A percentile compares a stretch with the other conserved stretches of the same genome.
phyloP scores from a whole-genome alignment of 2,329 filamentous ascomycete species.

The Penicillium sp. region DNA sequence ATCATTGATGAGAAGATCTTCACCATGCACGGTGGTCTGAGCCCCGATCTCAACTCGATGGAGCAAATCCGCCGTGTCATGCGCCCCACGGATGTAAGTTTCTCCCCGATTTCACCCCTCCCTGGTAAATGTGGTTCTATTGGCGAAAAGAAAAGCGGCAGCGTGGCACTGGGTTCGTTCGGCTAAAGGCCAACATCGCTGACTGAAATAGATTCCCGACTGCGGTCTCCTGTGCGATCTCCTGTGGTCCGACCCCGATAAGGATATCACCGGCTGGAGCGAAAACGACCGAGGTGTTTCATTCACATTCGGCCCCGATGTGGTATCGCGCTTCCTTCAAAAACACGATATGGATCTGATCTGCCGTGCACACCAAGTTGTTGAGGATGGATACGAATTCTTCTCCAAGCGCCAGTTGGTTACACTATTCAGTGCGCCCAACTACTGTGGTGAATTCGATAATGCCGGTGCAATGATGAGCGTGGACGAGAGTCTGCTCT shows the following conservation, averaged over 20 bases:
- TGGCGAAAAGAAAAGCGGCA: conserved; percentile 11
- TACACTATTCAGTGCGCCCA: conserved; percentile 95
- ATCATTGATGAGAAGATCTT: conserved; percentile 99
- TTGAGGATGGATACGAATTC: conserved; percentile 99
- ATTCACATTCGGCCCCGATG: conserved; percentile 96
- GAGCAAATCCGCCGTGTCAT: conserved; percentile 99
- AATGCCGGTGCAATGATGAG: conserved; percentile 99
- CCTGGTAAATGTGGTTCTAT: conserved; percentile 2
- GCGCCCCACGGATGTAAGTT: conserved; percentile 94
- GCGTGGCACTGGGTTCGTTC: conserved; percentile 22
- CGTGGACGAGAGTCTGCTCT: conserved; percentile 95
- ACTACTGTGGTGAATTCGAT: conserved; percentile 99
- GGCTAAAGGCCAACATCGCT: conserved; percentile 42
- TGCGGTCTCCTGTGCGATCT: conserved; percentile 97
- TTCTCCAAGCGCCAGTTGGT: conserved; percentile 98
- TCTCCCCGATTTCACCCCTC: conserved; percentile 5
- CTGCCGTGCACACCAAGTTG: conserved; percentile 96
- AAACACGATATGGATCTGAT: conserved; percentile 99
- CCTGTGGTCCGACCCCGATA: conserved; percentile 97
- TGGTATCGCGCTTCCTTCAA: conserved; percentile 94
- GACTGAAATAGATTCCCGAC: conserved; percentile 77
- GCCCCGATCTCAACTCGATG: conserved; percentile 98
- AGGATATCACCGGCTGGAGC: conserved; percentile 98
- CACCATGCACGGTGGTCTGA: conserved; percentile 98
- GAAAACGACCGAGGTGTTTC: conserved; percentile 98